phyloP scores from a whole-genome alignment of 2,329 filamentous ascomycete genomes.

The Aspergillus ochraceoroseus region DNA sequence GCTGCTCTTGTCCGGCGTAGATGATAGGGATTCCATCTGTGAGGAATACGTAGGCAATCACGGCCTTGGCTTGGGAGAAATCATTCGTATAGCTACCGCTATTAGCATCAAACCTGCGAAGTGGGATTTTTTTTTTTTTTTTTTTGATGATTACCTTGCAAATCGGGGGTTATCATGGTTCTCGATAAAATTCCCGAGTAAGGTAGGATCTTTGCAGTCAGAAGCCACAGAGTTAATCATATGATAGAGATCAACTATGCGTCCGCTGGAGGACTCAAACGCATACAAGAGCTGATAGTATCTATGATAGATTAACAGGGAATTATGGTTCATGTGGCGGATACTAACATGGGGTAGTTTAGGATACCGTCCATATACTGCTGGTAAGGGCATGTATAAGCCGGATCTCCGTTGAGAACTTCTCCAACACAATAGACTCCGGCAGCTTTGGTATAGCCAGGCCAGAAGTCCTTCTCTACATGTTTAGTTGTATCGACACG shows the following conservation, averaged over 20 bases:
- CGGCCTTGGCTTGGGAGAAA: slow-evolving; percentile 53
- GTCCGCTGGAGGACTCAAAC: slow-evolving; percentile 33
- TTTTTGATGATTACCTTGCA: too few species aligned
- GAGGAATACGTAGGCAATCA: slow-evolving; percentile 57
- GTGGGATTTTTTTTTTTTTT: too few species aligned
- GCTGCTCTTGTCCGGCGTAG: slow-evolving; percentile 64
- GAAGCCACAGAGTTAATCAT: slow-evolving; percentile 33
- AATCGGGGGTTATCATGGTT: slow-evolving; percentile 60
- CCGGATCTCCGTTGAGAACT: slow-evolving; percentile 41
- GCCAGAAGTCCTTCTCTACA: slow-evolving; percentile 46
- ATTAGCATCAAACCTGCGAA: too few species aligned
- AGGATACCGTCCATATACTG: slow-evolving; percentile 45
- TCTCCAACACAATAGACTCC: slow-evolving; percentile 50
- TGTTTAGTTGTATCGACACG: slow-evolving; percentile 51
- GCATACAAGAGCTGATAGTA: slow-evolving; percentile 36
- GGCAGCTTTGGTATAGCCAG: slow-evolving; percentile 38
- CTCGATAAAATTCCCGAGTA: slow-evolving; percentile 54
- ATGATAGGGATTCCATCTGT: slow-evolving; percentile 58
- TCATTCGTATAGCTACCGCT: slow-evolving; percentile 32
- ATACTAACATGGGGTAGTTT: slow-evolving; percentile 42
- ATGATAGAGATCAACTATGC: slow-evolving; percentile 33
- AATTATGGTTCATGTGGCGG: neutral
- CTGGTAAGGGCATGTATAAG: slow-evolving; percentile 46
- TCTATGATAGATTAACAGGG: slow-evolving; percentile 6
- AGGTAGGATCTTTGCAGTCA: slow-evolving; percentile 42